These are phyloP conservation scores for Ophiostoma himal-ulmi DNA, from an alignment of 2,329 filamentous ascomycete species.

Conservation along the genomic window DNA sequence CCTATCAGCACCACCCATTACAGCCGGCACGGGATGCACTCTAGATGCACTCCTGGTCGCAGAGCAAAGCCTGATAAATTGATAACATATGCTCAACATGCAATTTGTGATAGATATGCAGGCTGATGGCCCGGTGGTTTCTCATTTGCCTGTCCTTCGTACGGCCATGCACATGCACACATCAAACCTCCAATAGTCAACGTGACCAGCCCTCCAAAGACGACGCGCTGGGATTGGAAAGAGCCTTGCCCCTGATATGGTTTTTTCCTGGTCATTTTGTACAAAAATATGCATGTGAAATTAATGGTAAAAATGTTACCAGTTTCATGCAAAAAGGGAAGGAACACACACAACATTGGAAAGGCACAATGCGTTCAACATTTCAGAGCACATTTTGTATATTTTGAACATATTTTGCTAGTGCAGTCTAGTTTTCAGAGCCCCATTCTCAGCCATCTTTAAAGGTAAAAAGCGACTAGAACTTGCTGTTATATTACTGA, in stretches of 20 bases:
- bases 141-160: neutral
- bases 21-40: neutral
- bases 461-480: neutral
- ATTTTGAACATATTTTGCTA: neutral
- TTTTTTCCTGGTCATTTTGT: constrained; percentile 2
- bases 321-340: constrained; percentile 3
- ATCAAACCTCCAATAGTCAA: neutral
- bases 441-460: neutral
- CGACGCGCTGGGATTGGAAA: neutral
- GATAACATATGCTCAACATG: neutral
- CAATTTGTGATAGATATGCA: constrained; percentile 2
- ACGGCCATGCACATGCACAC: neutral
- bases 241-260: neutral
- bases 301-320: neutral
- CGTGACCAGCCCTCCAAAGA: neutral
- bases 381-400: neutral
- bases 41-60: neutral
- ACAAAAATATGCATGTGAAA: constrained; percentile 6
- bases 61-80: neutral
- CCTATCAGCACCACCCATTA: neutral
- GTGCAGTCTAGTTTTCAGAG: neutral
- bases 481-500: neutral
- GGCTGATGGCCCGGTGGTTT: neutral
- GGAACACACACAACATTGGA: constrained; percentile 1
- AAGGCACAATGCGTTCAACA: neutral